Evolutionary conservation across 106 monocot genomes (phyloP).

Genomic region (Ottelia alismoides): DNA sequence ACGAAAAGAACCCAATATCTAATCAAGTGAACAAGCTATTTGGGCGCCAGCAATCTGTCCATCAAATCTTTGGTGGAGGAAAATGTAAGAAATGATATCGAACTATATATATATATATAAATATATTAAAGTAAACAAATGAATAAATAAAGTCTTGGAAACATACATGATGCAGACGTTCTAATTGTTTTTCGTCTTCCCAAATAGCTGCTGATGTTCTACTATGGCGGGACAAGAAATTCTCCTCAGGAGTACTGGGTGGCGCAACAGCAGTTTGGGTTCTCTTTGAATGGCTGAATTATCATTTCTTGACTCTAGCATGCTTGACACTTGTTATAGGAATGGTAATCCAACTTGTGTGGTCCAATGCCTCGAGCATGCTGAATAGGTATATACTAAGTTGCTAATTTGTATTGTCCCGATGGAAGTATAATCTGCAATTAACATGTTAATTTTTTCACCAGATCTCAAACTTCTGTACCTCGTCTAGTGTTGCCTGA

Average conservation of each 20-base stretch:
- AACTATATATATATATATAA: neutral
- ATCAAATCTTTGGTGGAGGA: slow-evolving; percentile 78
- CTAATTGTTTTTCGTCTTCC: too few relatives aligned
- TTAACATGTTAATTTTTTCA: slow-evolving; percentile 1
- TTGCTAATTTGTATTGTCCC: too few relatives aligned
- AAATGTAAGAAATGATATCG: slow-evolving; percentile 29
- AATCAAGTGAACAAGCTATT: too few relatives aligned
- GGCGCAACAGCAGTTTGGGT: slow-evolving; percentile 57
- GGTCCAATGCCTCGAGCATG: slow-evolving; percentile 47
- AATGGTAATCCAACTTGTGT: slow-evolving; percentile 64
- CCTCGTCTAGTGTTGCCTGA: slow-evolving; percentile 75
- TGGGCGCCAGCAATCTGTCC: slow-evolving; percentile 63
- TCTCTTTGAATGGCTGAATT: slow-evolving; percentile 86
- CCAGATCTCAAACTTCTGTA: slow-evolving; percentile 54
- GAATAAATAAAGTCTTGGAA: too few relatives aligned
- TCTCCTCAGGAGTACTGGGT: slow-evolving; percentile 51
- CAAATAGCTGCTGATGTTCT: slow-evolving; percentile 78
- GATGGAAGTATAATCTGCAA: too few relatives aligned
- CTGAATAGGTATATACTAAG: slow-evolving; percentile 67
- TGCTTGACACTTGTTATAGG: slow-evolving; percentile 45
- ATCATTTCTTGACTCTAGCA: slow-evolving; percentile 61
- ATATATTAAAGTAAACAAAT: too few relatives aligned
- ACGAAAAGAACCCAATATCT: too few relatives aligned
- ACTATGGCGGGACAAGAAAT: slow-evolving; percentile 83
- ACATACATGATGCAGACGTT: too few relatives aligned